phyloP scores from a whole-genome alignment of 192 early-diverging fungal genomes.

The Mortierella hygrophila region DNA sequence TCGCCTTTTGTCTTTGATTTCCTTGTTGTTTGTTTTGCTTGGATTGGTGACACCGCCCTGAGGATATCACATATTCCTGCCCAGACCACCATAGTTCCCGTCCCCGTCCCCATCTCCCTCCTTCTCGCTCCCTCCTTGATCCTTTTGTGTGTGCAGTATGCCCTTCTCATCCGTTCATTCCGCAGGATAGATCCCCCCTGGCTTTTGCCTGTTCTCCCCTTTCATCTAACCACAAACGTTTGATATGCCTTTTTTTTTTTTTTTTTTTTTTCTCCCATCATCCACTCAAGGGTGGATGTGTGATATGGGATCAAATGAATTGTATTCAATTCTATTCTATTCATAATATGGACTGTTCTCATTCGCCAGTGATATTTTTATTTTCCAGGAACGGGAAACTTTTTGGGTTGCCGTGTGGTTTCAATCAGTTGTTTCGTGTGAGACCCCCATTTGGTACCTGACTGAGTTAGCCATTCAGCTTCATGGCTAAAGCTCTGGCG shows the following conservation, averaged over 20 bases:
- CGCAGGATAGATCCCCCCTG: neutral
- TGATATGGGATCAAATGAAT: neutral
- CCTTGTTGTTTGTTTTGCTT: neutral
- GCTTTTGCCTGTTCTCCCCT: neutral
- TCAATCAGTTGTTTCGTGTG: constrained; percentile 3
- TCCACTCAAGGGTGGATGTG: neutral
- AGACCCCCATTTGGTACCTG: neutral
- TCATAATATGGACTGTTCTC: neutral
- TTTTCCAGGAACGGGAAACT: constrained; percentile 26
- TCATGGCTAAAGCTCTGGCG: neutral
- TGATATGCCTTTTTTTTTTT: neutral
- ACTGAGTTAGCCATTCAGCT: neutral
- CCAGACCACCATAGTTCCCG: neutral
- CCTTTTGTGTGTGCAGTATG: neutral
- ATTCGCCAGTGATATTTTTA: neutral
- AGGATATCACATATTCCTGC: neutral
- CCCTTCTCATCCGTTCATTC: neutral
- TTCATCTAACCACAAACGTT: neutral
- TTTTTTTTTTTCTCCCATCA: neutral
- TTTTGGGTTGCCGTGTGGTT: constrained; percentile 5
- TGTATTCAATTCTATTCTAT: neutral
- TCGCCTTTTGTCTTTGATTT: neutral
- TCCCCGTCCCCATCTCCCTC: neutral
- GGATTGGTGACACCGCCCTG: neutral
- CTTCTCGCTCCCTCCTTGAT: neutral